Conservation (phyloP, 2,329 filamentous ascomycete genomes). For the Incumbomyces lentus region DNA sequence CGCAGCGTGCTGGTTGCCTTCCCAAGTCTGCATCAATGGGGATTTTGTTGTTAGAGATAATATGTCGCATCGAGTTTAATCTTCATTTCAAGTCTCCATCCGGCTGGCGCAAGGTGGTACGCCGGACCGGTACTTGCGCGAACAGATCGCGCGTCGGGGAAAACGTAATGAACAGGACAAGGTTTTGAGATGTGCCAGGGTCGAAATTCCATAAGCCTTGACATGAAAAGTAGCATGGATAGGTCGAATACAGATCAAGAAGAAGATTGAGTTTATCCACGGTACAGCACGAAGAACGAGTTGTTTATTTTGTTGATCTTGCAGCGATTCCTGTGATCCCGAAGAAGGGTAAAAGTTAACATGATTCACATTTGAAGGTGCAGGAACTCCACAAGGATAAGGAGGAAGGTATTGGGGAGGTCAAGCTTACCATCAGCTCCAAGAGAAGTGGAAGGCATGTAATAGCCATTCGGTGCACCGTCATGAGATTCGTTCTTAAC, state of each 20-base stretch:
- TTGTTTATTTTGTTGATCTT: conserved; percentile 43
- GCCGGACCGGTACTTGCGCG: too few species aligned
- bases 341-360: conserved; percentile 49
- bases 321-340: conserved; percentile 47
- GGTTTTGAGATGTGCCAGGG: conserved; percentile 55
- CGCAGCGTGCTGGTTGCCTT: too few species aligned
- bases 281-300: conserved; percentile 46
- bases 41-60: too few species aligned
- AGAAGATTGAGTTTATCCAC: conserved; percentile 61
- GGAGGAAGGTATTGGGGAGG: conserved; percentile 35
- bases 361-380: conserved; percentile 35
- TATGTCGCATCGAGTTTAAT: too few species aligned
- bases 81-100: too few species aligned
- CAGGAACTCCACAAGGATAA: conserved; percentile 41
- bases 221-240: conserved; percentile 62
- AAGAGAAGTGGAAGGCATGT: conserved; percentile 37
- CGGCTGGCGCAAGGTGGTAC: too few species aligned
- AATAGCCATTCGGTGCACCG: conserved; percentile 37
- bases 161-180: too few species aligned
- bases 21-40: too few species aligned
- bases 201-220: conserved; percentile 63
- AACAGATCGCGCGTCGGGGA: too few species aligned
- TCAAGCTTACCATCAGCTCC: conserved; percentile 36
- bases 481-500: conserved; percentile 41
- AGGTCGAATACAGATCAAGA: conserved; percentile 60